Percentiles rank a stretch among this genome's conserved stretches.
Evolutionary conservation across 768 basidiomycete species (phyloP).

Genomic region (Boletus huronensis): DNA sequence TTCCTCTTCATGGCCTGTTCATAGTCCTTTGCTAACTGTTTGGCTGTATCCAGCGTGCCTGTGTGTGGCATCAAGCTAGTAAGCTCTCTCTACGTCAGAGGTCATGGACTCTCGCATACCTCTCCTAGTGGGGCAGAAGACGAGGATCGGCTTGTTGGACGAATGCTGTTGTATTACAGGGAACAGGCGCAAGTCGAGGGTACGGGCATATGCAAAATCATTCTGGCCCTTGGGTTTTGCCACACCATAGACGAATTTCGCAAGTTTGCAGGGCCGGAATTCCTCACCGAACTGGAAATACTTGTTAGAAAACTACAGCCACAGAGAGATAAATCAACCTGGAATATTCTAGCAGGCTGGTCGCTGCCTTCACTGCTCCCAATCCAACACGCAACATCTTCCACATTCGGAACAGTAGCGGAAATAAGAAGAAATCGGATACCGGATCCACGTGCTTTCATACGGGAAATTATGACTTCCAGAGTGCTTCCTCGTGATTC

Average conservation of each 20-base stretch:
- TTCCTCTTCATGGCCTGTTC: conserved; percentile 49
- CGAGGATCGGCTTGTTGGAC: conserved; percentile 75
- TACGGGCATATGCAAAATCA: conserved; percentile 72
- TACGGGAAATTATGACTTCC: conserved; percentile 92
- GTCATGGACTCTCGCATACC: conserved; percentile 39
- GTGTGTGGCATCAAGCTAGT: background rate
- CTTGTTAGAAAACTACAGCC: background rate
- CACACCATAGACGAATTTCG: conserved; percentile 69
- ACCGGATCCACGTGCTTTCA: conserved; percentile 69
- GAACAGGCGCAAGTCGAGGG: conserved; percentile 72
- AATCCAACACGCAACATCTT: conserved; percentile 89
- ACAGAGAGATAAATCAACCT: conserved; percentile 41
- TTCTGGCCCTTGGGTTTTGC: conserved; percentile 60
- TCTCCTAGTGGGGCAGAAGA: conserved; percentile 89
- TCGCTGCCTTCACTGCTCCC: conserved; percentile 39
- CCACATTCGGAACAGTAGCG: conserved; percentile 91
- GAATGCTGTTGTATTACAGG: conserved; percentile 69
- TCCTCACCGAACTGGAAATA: conserved; percentile 81
- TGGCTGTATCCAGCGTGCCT: conserved; percentile 69
- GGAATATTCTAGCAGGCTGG: conserved; percentile 58
- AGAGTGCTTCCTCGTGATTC: conserved; percentile 89
- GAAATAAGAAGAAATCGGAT: conserved; percentile 89
- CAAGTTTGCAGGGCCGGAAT: conserved; percentile 82
- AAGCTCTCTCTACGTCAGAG: background rate
- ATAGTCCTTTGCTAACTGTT: conserved; percentile 73